phyloP scores from a whole-genome alignment of 2,329 filamentous ascomycete genomes.

The Alternaria sp. region DNA sequence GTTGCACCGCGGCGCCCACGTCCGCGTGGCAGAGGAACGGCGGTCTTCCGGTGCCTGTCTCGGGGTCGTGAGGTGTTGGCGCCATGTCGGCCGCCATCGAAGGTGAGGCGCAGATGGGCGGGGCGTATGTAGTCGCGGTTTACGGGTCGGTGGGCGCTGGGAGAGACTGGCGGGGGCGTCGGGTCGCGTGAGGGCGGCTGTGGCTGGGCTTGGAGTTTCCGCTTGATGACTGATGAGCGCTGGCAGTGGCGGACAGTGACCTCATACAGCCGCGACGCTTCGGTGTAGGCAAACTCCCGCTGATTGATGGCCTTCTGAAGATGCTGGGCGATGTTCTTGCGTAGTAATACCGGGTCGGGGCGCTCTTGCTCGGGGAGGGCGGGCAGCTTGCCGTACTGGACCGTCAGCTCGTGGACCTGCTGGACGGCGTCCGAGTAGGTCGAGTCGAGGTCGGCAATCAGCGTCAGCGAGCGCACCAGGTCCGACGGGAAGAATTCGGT shows the following conservation, averaged over 20 bases:
- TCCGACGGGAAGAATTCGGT: conserved; percentile 73
- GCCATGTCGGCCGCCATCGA: conserved; percentile 32
- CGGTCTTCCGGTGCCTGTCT: conserved; percentile 28
- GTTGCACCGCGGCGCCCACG: conserved; percentile 20
- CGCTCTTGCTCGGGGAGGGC: conserved; percentile 55
- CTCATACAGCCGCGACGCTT: conserved; percentile 63
- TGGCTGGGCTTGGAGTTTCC: conserved; percentile 67
- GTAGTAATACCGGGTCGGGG: conserved; percentile 60
- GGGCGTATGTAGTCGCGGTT: conserved; percentile 31
- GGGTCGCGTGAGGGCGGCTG: conserved; percentile 67
- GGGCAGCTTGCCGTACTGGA: conserved; percentile 59
- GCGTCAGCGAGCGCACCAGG: conserved; percentile 66
- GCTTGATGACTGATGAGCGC: conserved; percentile 64
- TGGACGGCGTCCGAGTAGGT: conserved; percentile 53
- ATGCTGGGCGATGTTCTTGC: conserved; percentile 63
- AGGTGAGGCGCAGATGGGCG: conserved; percentile 39
- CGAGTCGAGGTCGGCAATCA: conserved; percentile 62
- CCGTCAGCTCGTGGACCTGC: conserved; percentile 57
- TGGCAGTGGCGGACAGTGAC: conserved; percentile 64
- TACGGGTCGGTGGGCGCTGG: conserved; percentile 40
- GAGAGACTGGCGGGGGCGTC: conserved; percentile 58
- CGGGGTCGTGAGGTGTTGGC: conserved; percentile 28
- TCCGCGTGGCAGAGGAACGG: conserved; percentile 20
- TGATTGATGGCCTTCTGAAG: conserved; percentile 62
- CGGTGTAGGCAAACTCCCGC: conserved; percentile 63